Evolutionary conservation across 495 filamentous ascomycete genomes (phyloP).

Genomic region (Apiosordaria backusii): DNA sequence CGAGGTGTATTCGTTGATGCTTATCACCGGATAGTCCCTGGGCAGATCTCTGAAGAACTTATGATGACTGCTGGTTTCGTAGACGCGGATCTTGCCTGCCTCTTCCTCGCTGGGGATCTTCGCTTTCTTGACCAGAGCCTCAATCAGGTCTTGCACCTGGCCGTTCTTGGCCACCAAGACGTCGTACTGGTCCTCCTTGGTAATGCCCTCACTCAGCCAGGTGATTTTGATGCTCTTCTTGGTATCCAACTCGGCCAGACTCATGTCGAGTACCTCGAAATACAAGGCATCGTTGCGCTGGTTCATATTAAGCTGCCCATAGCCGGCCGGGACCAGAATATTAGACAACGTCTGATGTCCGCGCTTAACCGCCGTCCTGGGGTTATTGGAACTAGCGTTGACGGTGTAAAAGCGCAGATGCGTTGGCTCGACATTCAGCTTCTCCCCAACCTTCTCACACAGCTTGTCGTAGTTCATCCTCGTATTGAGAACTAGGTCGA

Average conservation of each 20-base stretch:
- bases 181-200: conserved; percentile 80
- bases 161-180: conserved; percentile 82
- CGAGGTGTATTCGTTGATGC: conserved; percentile 79
- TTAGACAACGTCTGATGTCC: conserved; percentile 58
- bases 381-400: conserved; percentile 65
- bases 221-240: conserved; percentile 79
- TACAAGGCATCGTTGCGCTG: conserved; percentile 74
- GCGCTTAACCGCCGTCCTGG: conserved; percentile 73
- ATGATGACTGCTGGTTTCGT: conserved; percentile 69
- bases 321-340: conserved; percentile 64
- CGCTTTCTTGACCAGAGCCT: conserved; percentile 71
- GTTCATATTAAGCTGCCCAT: conserved; percentile 52
- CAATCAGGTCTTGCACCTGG: conserved; percentile 69
- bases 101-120: conserved; percentile 69
- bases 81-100: conserved; percentile 63
- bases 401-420: conserved; percentile 89
- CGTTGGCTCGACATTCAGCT: conserved; percentile 71
- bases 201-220: conserved; percentile 83
- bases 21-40: conserved; percentile 59
- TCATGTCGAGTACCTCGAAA: conserved; percentile 92
- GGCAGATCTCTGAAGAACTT: conserved; percentile 75
- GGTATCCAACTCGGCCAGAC: conserved; percentile 84
- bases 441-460: conserved; percentile 78
- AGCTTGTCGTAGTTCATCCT: conserved; percentile 91
- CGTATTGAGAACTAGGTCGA: conserved; percentile 71